phyloP scores from a whole-genome alignment of 2,329 filamentous ascomycete species.

The Beauveria medogensis region DNA sequence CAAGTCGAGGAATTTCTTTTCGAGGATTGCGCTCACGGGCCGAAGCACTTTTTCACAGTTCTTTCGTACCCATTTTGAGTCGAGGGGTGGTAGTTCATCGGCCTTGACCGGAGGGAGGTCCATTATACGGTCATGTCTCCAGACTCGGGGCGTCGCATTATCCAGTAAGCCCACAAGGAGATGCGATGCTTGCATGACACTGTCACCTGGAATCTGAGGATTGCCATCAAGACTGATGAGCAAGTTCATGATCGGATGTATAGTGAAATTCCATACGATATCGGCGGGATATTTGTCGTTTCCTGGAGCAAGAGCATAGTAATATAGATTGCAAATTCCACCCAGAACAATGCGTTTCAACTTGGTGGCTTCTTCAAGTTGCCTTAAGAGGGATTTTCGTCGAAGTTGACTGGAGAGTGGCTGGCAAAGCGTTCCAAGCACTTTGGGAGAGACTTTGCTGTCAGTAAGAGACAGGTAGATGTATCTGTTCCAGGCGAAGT shows the following conservation, averaged over 20 bases:
- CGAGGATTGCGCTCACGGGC: constrained; percentile 51
- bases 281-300: constrained; percentile 60
- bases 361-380: constrained; percentile 40
- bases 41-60: constrained; percentile 59
- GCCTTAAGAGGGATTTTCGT: constrained; percentile 50
- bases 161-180: constrained; percentile 68
- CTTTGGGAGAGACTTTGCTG: constrained; percentile 41
- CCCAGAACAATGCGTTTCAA: constrained; percentile 52
- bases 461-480: constrained; percentile 65
- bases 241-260: constrained; percentile 54
- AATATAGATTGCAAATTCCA: constrained; percentile 72
- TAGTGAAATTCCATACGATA: constrained; percentile 68
- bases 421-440: constrained; percentile 44
- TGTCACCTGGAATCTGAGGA: constrained; percentile 37
- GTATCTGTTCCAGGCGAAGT: constrained; percentile 78
- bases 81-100: constrained; percentile 74
- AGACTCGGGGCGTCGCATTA: constrained; percentile 49
- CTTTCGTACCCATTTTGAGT: constrained; percentile 78
- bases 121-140: constrained; percentile 66
- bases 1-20: constrained; percentile 54
- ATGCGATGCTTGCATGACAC: constrained; percentile 50
- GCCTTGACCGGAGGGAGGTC: constrained; percentile 50
- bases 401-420: constrained; percentile 63
- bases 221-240: constrained; percentile 37
- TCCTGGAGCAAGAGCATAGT: constrained; percentile 71